Evolutionary conservation across 148 eudicot species (phyloP).

Genomic region (Oxyria digyna): DNA sequence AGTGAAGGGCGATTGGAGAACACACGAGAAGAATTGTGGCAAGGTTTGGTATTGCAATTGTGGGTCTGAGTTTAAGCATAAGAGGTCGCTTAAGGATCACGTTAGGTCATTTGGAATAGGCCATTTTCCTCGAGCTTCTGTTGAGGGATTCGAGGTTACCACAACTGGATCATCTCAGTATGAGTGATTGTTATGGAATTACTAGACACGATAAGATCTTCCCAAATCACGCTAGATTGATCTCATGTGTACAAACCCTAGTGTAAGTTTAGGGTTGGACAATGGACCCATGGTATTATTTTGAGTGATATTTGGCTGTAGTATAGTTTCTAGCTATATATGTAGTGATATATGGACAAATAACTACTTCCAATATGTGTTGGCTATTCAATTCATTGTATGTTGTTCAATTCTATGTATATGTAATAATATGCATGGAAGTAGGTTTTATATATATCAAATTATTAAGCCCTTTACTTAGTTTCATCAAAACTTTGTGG

Average conservation of each 20-base stretch:
- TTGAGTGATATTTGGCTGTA: not conserved
- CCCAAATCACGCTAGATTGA: no score
- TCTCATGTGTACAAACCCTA: no score
- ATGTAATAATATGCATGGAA: no score
- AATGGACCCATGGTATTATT: not conserved
- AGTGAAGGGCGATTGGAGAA: conserved; percentile 67
- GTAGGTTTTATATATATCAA: no score
- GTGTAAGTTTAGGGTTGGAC: not conserved
- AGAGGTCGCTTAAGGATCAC: conserved; percentile 61
- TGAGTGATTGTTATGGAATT: no score
- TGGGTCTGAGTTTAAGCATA: conserved; percentile 70
- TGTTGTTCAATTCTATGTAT: not conserved
- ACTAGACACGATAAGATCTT: no score
- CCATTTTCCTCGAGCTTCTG: conserved; percentile 44
- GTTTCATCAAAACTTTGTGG: no score
- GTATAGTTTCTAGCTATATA: not conserved
- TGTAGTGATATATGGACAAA: not conserved
- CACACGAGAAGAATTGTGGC: conserved; percentile 68
- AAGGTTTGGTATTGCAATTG: conserved; percentile 63
- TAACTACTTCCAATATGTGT: no score
- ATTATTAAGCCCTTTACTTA: no score
- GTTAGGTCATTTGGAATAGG: conserved; percentile 59
- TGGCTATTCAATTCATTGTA: not conserved
- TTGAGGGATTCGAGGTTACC: conserved; percentile 19
- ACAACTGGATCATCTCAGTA: no score